Base-by-base conservation (phyloP, 495 filamentous ascomycete genomes). In the Delitschia confertaspora region DNA sequence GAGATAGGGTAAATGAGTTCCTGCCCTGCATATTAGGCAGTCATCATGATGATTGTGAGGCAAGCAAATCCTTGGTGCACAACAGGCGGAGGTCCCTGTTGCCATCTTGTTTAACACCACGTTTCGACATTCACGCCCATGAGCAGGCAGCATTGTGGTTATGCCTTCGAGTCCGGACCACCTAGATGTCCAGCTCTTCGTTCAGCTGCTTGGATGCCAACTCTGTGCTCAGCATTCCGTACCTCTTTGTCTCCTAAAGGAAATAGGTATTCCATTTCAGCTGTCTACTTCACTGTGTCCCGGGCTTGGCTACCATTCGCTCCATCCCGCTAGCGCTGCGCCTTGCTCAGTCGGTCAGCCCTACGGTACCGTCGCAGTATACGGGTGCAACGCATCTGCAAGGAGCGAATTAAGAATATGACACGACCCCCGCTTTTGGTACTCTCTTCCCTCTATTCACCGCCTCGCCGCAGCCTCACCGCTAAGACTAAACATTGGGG, bases 331-430 rank as follows among this genome's bases (percentile, higher is more conserved):
- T n/a, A n/a, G n/a, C 16, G 32, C 42, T 19, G 8, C 9, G 4
- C 18, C 16, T 49, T 34, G 39, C 14, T 24, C n/a, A 2, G 25
- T 31, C 42, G 24, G 42, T 42, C 49, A 52, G 49, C 49, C 49
- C 49, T 53, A 53, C 33, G 43, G 42, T 42, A 39, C 49, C 49
- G 26, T 53, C 43, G 18, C 36, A 16, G 20, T 41, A 19, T 4
- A 33, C 26, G 18, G 42, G 38, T 13, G 23, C 23, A 42, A 33
- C 17, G 18, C 23, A 6, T 16, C 22, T 30, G 47, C 33, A 50
- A 44, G 16, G 38, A 30, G 47, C 23, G 40, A 50, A 31, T 42
- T 42, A 42, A 51, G 25, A 10, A 29, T 24, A 11, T 19, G 33
- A 35, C 42, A 37, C 30, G 25, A 13, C 3, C 27, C 26, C 34